A percentile compares a stretch with the other conserved stretches of the same genome.
These are phyloP conservation scores for Botrytis deweyae DNA, from an alignment of 2,329 filamentous ascomycete species.

Conservation along the genomic window DNA sequence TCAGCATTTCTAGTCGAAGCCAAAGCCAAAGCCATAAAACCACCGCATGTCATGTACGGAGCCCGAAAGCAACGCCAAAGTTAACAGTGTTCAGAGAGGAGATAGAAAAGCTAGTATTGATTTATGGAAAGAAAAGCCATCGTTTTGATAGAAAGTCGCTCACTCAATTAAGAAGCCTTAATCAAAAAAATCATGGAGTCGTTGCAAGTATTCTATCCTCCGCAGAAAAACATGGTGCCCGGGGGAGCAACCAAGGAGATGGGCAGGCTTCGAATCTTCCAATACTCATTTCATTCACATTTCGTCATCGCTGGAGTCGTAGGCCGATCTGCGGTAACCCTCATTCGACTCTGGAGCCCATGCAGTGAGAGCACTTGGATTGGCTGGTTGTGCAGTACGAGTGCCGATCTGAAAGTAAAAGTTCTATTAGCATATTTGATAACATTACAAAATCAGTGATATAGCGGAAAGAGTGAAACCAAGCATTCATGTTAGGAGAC, in stretches of 20 bases:
- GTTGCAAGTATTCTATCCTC: too few relatives aligned
- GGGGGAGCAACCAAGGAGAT: background rate
- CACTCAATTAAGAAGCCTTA: background rate
- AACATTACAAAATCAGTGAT: background rate
- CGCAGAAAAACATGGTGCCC: background rate
- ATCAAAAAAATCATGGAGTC: background rate
- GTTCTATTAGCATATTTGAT: background rate
- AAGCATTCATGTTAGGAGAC: background rate
- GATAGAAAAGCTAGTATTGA: background rate
- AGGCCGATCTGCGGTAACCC: background rate
- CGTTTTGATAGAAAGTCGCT: background rate
- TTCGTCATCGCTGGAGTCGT: constrained; percentile 20
- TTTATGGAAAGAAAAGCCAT: background rate
- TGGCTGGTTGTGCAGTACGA: background rate
- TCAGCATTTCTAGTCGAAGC: background rate
- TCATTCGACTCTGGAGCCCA: constrained; percentile 8
- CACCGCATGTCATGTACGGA: background rate
- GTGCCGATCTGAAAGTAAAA: background rate
- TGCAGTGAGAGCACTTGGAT: background rate
- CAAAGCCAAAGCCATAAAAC: background rate
- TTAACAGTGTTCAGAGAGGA: background rate
- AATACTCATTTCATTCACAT: background rate
- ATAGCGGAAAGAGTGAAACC: background rate
- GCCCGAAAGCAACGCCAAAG: too few relatives aligned
- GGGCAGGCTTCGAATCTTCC: background rate